phyloP scores from a whole-genome alignment of 805 yeast species.

The Ogataea kodamae region DNA sequence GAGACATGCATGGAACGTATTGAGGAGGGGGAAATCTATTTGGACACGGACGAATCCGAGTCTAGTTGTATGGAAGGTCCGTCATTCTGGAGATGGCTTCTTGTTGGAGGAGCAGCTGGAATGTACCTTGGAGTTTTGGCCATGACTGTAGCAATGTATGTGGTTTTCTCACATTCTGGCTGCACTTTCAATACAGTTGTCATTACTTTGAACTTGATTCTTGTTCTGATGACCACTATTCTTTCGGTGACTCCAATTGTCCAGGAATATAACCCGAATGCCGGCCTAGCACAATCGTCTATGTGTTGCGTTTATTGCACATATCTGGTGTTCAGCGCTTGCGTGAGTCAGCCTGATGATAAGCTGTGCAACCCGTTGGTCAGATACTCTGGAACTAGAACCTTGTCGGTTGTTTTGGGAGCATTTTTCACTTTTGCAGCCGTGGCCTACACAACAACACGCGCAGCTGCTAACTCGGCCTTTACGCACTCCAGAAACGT shows the following conservation, averaged over 20 bases:
- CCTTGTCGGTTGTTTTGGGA: slow-evolving; percentile 81
- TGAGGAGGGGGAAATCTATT: slow-evolving; percentile 66
- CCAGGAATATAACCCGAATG: slow-evolving; percentile 90
- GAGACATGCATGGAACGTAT: slow-evolving; percentile 90
- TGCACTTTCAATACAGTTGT: slow-evolving; percentile 91
- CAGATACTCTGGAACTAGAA: slow-evolving; percentile 85
- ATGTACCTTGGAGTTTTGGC: slow-evolving; percentile 77
- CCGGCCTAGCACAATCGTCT: slow-evolving; percentile 94
- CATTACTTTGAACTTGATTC: slow-evolving; percentile 67
- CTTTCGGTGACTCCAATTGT: slow-evolving; percentile 77
- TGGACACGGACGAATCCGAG: slow-evolving; percentile 44
- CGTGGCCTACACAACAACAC: slow-evolving; percentile 92
- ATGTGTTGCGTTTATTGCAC: slow-evolving; percentile 95
- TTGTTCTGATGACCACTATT: slow-evolving; percentile 60
- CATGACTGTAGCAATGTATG: slow-evolving; percentile 76
- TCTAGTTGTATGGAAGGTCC: slow-evolving; percentile 34
- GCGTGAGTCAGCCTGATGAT: slow-evolving; percentile 96
- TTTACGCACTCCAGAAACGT: slow-evolving; percentile 39
- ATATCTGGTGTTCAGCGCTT: slow-evolving; percentile 85
- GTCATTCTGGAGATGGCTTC: slow-evolving; percentile 70
- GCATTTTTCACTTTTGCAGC: slow-evolving; percentile 93
- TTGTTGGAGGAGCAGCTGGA: slow-evolving; percentile 80
- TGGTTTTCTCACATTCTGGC: slow-evolving; percentile 74
- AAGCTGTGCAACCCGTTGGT: slow-evolving; percentile 86
- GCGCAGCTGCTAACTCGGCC: slow-evolving; percentile 86